Evolutionary conservation across 2,329 filamentous ascomycete genomes (phyloP), one percentile per base, ranked within the genome.

Genomic region (Neobulgaria alba): DNA sequence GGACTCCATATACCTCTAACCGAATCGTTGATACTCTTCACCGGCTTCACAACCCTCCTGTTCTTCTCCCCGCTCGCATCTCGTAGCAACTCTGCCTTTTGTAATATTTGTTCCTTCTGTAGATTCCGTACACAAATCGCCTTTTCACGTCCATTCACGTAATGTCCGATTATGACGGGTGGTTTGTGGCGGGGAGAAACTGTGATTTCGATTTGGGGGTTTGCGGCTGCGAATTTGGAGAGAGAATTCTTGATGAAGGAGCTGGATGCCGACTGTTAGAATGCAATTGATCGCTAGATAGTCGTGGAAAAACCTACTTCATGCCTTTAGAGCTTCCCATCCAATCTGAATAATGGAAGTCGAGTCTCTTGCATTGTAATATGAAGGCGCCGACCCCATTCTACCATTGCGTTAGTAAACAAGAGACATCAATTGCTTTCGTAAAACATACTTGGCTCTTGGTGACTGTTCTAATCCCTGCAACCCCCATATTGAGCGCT

Each of bases 321-420:
- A 96, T 95, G 60, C 92, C 92, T 58, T 71, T 79, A 29, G 90
- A 96, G 63, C 86, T 94, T 49, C 89, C 92, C 43, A 85, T 86
- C 77, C 84, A 89, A 73, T 96, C 88, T 71, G 92, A 96, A 71
- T 95, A 98, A 69, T 94, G 85, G 60, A 98, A 86, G 63, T 95
- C 86, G 63, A 98, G 72, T 61, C 82, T 85, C 72, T 87, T 94
- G 79, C 92, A 98, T 71, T 95, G 90, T 43, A 95, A 77, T 65
- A 98, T 86, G 71, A 96, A 96, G 62, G 89, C 85, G 58, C 90
- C 90, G 54, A 96, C 74, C 5, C 92, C 92, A 70, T 98, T 96
- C 89, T 96, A 57, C 4, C 39, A 41, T 14, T 14, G 23, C 12
- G 23, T 26, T 26, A 26, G 12, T 26, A 7, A 26, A 12, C n/a